Conservation (phyloP, 257 asterid genomes). For the Solanum chmielewskii region DNA sequence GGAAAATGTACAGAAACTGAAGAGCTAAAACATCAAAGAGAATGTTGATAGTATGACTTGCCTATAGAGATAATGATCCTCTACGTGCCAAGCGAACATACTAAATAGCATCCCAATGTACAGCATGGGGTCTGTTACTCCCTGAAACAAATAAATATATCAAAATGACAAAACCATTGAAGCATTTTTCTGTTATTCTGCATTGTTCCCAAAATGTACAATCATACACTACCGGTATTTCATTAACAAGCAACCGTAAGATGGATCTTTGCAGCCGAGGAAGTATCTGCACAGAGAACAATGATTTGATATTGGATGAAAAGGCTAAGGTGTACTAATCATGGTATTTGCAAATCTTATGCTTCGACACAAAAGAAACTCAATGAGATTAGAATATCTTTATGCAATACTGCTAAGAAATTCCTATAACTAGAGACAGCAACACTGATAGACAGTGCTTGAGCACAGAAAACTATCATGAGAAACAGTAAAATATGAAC, state of each 20-base stretch:
- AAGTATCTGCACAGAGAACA: conserved; percentile 9
- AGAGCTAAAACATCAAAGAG: background rate
- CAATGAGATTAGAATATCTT: background rate
- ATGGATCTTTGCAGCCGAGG: conserved; percentile 10
- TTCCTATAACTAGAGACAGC: background rate
- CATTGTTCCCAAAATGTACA: background rate
- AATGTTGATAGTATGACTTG: background rate
- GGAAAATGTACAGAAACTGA: background rate
- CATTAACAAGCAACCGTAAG: conserved; percentile 21
- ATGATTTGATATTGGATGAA: background rate
- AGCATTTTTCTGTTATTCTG: background rate
- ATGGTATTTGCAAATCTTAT: background rate
- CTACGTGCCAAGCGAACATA: conserved; percentile 48
- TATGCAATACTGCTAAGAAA: background rate
- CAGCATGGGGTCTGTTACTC: conserved; percentile 36
- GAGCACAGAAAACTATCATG: background rate
- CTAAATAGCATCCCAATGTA: conserved; percentile 40
- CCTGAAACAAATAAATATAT: conserved; percentile 11
- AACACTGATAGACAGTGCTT: background rate
- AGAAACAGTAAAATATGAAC: background rate
- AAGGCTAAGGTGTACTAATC: background rate
- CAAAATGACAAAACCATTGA: too few relatives aligned
- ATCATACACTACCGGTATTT: conserved; percentile 19
- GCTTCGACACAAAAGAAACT: background rate
- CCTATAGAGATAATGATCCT: conserved; percentile 42